Percentiles rank a stretch among this genome's conserved stretches.
These are phyloP conservation scores for Aphanomyces stellatus DNA, from an alignment of 352 stramenopile genomes.

Conservation along the genomic window DNA sequence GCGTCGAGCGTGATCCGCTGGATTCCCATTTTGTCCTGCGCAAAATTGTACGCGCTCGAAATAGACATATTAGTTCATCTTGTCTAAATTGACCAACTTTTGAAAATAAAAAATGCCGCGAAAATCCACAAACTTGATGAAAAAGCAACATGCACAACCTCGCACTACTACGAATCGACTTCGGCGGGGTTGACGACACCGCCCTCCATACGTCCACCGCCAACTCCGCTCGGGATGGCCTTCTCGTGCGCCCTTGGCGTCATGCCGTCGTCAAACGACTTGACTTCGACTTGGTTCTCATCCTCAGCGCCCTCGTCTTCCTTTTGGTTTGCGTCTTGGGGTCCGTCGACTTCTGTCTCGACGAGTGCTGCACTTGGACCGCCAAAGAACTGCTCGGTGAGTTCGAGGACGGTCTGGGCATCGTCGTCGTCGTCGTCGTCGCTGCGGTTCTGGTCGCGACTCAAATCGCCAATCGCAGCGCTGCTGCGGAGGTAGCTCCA, in stretches of 20 bases:
- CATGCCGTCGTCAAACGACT: no score
- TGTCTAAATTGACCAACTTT: no score
- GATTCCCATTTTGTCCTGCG: background rate
- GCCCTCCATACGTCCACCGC: no score
- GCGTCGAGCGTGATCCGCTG: conserved; percentile 48
- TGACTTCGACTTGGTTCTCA: background rate
- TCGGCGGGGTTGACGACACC: no score
- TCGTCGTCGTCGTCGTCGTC: conserved; percentile 4
- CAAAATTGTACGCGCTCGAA: no score
- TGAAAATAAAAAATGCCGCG: no score
- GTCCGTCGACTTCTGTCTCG: background rate
- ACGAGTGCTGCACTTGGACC: background rate
- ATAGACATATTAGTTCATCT: no score
- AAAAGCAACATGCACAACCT: no score
- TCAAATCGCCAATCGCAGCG: background rate
- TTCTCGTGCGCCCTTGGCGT: no score
- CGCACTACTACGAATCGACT: no score
- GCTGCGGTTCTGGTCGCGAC: background rate
- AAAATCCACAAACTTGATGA: no score
- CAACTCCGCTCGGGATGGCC: no score
- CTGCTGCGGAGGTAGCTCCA: background rate
- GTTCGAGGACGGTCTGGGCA: background rate
- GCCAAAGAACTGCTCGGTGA: conserved; percentile 10
- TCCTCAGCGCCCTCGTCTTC: background rate
- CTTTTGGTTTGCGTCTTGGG: background rate